Conservation (phyloP, 2,329 filamentous ascomycete species). For the Hawksworthiomyces lignivorus region DNA sequence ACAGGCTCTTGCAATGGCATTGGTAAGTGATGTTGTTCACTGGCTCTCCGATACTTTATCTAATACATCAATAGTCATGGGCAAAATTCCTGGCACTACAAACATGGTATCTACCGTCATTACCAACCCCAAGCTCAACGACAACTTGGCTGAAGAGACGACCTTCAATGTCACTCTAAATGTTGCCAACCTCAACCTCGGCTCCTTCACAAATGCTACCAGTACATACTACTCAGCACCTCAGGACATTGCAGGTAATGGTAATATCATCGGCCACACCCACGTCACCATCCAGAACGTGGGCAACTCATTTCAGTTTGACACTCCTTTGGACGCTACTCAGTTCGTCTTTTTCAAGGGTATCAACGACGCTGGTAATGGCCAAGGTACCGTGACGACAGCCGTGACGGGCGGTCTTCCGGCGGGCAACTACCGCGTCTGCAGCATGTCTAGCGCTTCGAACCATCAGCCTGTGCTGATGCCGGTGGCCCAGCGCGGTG, state of each 20-base stretch:
- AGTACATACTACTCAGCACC: conserved; percentile 55
- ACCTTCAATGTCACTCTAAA: conserved; percentile 48
- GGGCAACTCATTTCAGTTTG: conserved; percentile 43
- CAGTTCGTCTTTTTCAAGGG: conserved; percentile 59
- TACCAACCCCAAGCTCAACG: conserved; percentile 42
- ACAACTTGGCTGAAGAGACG: conserved; percentile 37
- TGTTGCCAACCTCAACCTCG: conserved; percentile 45
- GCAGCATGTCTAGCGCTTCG: conserved; percentile 54
- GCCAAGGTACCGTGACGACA: conserved; percentile 44
- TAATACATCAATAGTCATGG: conserved; percentile 40
- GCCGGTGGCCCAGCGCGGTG: conserved; percentile 59
- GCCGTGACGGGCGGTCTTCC: conserved; percentile 51
- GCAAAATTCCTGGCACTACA: conserved; percentile 46
- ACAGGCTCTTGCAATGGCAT: conserved; percentile 58
- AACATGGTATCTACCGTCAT: conserved; percentile 54
- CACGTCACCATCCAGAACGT: conserved; percentile 53
- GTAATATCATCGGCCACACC: conserved; percentile 52
- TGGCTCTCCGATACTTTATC: background rate
- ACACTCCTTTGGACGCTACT: conserved; percentile 41
- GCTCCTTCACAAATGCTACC: conserved; percentile 54
- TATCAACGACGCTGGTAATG: conserved; percentile 54
- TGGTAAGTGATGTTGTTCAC: conserved; percentile 31
- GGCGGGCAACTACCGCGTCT: conserved; percentile 56
- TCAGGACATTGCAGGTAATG: conserved; percentile 42
- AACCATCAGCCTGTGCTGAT: conserved; percentile 62